Conservation (phyloP, 805 yeast species). For the Starmera caribaea region DNA sequence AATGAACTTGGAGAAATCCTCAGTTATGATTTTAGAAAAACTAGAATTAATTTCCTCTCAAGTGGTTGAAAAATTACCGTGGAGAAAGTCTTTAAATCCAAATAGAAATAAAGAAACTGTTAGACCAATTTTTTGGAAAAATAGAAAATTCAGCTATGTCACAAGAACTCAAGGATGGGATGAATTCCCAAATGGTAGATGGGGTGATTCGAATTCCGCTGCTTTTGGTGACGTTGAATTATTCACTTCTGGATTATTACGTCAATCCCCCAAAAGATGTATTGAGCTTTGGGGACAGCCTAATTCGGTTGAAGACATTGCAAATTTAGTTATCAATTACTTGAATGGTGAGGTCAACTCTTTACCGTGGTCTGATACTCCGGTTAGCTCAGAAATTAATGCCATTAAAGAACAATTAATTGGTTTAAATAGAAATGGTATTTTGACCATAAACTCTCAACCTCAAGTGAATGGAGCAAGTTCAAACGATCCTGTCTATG, state of each 20-base stretch:
- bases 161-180: conserved; percentile 92
- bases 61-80: conserved; percentile 43
- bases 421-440: conserved; percentile 54
- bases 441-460: conserved; percentile 85
- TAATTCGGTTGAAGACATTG: conserved; percentile 43
- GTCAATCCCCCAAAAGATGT: conserved; percentile 77
- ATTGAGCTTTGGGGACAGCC: conserved; percentile 88
- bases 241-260: conserved; percentile 67
- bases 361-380: conserved; percentile 94
- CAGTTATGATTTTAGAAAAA: conserved; percentile 76
- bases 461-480: conserved; percentile 79
- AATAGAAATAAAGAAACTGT: conserved; percentile 71
- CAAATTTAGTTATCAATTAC: conserved; percentile 56
- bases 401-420: conserved; percentile 51
- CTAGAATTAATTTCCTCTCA: conserved; percentile 42
- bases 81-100: conserved; percentile 86
- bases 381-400: conserved; percentile 67
- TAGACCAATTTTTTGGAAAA: conserved; percentile 94
- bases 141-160: conserved; percentile 82
- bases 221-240: conserved; percentile 89
- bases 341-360: conserved; percentile 61
- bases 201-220: conserved; percentile 98
- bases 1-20: conserved; percentile 91
- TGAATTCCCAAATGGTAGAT: conserved; percentile 97
- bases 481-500: conserved; percentile 63